These are phyloP conservation scores for Aureobasidium sp. DNA, from an alignment of 2,329 filamentous ascomycete species.

Conservation along the genomic window DNA sequence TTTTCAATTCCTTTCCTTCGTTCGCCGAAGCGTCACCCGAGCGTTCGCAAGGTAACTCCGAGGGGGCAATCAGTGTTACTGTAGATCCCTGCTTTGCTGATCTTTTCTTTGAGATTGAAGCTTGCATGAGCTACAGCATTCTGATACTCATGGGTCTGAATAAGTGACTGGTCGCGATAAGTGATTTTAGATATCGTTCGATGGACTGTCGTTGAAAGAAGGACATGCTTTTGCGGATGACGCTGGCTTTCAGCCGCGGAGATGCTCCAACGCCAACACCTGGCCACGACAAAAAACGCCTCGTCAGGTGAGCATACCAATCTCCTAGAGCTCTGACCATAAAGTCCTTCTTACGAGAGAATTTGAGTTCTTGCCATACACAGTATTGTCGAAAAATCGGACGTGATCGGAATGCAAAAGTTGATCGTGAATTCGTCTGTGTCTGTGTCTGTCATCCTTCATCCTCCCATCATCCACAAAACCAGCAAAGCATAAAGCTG, in stretches of 20 bases:
- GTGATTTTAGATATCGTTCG: too few relatives aligned
- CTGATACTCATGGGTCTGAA: too few relatives aligned
- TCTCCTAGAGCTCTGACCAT: too few relatives aligned
- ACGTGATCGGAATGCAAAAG: not conserved
- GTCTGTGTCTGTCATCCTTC: not conserved
- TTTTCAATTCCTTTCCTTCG: not conserved
- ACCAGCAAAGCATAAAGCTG: not conserved
- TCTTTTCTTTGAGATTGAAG: not conserved
- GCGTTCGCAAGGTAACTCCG: not conserved
- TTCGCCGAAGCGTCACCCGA: conserved; percentile 3
- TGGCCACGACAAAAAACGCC: not conserved
- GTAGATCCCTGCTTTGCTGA: not conserved
- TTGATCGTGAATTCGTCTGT: conserved; percentile 13
- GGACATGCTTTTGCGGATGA: not conserved
- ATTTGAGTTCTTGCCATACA: not conserved
- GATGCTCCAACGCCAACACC: not conserved
- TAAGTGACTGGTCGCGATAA: too few relatives aligned
- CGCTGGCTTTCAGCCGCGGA: conserved; percentile 3
- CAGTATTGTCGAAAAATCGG: not conserved
- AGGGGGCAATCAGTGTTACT: not conserved
- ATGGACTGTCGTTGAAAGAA: not conserved
- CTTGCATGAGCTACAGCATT: too few relatives aligned
- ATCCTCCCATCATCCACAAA: not conserved
- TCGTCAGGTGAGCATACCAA: conserved; percentile 4
- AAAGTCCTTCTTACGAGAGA: not conserved